Conservation (phyloP, 306 rosid genomes). For the Oxytropis ochrocephala region DNA sequence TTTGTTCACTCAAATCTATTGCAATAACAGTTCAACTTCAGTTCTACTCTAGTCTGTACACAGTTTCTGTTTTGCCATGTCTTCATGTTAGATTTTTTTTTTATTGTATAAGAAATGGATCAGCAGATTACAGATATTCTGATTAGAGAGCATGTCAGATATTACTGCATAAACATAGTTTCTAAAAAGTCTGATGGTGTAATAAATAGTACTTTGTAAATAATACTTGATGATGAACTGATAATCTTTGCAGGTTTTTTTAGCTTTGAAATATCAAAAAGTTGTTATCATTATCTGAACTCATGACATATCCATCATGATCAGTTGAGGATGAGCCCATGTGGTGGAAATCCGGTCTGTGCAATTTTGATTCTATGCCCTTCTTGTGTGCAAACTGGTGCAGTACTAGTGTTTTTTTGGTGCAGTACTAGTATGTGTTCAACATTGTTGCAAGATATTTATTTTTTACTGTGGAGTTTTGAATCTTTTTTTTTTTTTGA, state of each 20-base stretch:
- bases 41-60: neutral
- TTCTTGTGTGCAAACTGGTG: neutral
- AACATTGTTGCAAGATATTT: neutral
- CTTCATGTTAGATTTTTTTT: neutral
- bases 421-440: neutral
- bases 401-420: neutral
- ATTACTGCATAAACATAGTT: neutral
- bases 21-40: neutral
- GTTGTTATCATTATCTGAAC: neutral
- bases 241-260: neutral
- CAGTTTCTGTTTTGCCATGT: neutral
- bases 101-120: slow-evolving; percentile 2
- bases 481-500: too few relatives aligned
- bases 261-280: neutral
- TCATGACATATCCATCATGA: neutral
- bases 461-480: neutral
- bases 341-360: neutral
- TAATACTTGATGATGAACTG: neutral
- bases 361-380: neutral
- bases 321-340: neutral
- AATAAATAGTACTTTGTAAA: neutral
- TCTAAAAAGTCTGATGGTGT: slow-evolving; percentile 1
- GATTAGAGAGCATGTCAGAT: neutral
- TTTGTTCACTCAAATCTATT: neutral
- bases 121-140: neutral